Conservation (phyloP, 441 rosid genomes). For the Cnidoscolus chayamansa region DNA sequence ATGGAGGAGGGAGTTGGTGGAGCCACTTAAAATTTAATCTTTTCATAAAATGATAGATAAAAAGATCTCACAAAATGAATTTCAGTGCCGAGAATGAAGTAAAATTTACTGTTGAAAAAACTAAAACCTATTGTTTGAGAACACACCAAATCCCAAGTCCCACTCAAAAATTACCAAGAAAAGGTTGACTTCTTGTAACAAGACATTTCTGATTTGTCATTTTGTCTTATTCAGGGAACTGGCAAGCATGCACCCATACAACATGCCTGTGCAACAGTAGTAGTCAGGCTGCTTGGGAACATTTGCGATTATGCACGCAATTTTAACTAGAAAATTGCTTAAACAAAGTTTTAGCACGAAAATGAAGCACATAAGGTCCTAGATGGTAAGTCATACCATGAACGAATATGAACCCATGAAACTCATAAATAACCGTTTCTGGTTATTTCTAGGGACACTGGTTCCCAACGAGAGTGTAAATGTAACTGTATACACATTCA, state of each 20-base stretch:
- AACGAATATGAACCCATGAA: background rate
- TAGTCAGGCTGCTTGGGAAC: background rate
- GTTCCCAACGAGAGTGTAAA: background rate
- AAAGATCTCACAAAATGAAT: background rate
- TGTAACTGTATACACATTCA: background rate
- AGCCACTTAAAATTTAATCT: background rate
- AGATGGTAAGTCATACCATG: background rate
- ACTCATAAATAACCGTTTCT: background rate
- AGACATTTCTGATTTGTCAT: background rate
- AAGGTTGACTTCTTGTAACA: background rate
- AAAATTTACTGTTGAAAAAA: background rate
- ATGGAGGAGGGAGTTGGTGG: background rate
- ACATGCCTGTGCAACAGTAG: background rate
- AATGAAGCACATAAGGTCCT: background rate
- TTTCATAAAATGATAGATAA: background rate
- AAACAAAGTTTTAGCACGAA: conserved; percentile 3
- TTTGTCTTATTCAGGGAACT: background rate
- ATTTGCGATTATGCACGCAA: background rate
- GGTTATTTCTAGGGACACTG: background rate
- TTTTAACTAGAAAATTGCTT: background rate
- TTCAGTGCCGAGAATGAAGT: background rate
- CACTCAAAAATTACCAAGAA: background rate
- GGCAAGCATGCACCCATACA: background rate
- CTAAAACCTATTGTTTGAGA: background rate
- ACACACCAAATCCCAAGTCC: background rate